Evolutionary conservation across 768 basidiomycete species (phyloP).

Genomic region (Pisolithus microcarpus): DNA sequence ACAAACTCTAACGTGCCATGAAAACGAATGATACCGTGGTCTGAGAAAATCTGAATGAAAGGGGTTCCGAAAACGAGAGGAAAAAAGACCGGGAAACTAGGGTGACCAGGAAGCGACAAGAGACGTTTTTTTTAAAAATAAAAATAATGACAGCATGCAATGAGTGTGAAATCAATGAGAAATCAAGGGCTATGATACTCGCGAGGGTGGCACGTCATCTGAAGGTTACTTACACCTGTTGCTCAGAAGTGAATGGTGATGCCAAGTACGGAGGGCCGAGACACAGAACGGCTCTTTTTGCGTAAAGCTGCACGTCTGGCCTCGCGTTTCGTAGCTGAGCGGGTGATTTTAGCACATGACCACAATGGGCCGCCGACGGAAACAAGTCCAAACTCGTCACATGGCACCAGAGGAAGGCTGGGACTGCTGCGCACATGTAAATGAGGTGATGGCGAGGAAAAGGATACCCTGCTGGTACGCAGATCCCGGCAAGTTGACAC

Average conservation of each 20-base stretch:
- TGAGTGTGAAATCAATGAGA: too few relatives aligned
- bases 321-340: constrained; percentile 18
- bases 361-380: constrained; percentile 12
- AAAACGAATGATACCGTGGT: too few relatives aligned
- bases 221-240: constrained; percentile 1
- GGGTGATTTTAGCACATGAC: constrained; percentile 29
- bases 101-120: too few relatives aligned
- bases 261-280: constrained; percentile 10
- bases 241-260: constrained; percentile 2
- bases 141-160: too few relatives aligned
- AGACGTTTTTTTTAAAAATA: too few relatives aligned
- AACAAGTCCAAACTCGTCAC: constrained; percentile 1
- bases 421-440: constrained; percentile 5
- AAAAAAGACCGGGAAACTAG: too few relatives aligned
- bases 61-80: too few relatives aligned
- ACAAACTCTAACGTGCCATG: too few relatives aligned
- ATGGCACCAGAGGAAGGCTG: constrained; percentile 4
- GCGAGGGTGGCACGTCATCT: constrained; percentile 7
- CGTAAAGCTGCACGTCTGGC: constrained; percentile 17
- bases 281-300: constrained; percentile 16
- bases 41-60: too few relatives aligned
- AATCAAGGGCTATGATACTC: not conserved
- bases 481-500: not conserved
- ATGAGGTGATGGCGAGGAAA: constrained; percentile 5
- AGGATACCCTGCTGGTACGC: not conserved